Conservation (phyloP, 192 early-diverging fungal species). For the Phycomyces blakesleeanus region DNA sequence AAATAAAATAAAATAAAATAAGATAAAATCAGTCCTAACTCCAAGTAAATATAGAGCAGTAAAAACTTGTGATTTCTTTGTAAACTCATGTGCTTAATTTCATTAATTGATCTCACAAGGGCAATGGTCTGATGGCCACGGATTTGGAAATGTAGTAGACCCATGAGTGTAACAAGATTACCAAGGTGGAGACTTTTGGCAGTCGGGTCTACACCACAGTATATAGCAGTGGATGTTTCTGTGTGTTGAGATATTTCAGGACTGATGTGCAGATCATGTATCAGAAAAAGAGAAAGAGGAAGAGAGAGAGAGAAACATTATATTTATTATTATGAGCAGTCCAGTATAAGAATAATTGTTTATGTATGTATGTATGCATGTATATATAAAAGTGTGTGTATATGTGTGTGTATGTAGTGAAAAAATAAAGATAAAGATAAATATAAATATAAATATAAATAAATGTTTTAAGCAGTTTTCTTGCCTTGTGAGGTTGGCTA, state of each 20-base stretch:
- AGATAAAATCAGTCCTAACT: too few relatives aligned
- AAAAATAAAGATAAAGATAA: background rate
- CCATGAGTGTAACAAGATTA: conserved; percentile 82
- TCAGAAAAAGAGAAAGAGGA: too few relatives aligned
- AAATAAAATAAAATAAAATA: too few relatives aligned
- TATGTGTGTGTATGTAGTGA: background rate
- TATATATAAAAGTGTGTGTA: background rate
- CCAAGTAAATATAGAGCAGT: too few relatives aligned
- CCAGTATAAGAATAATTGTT: background rate
- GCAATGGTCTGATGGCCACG: conserved; percentile 78
- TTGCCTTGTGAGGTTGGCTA: conserved; percentile 25
- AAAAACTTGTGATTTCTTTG: too few relatives aligned
- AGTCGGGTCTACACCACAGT: conserved; percentile 93
- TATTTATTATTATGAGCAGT: too few relatives aligned
- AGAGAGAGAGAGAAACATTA: background rate
- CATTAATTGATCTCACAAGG: conserved; percentile 50
- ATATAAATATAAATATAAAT: background rate
- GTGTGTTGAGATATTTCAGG: conserved; percentile 44
- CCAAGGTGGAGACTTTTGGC: conserved; percentile 88
- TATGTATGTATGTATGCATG: background rate
- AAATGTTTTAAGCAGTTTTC: background rate
- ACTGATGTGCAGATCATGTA: too few relatives aligned
- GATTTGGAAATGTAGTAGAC: conserved; percentile 81
- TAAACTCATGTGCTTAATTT: background rate
- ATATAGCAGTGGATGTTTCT: conserved; percentile 55